phyloP scores from a whole-genome alignment of 768 basidiomycete species.

The Hirschioporus abietinus region DNA sequence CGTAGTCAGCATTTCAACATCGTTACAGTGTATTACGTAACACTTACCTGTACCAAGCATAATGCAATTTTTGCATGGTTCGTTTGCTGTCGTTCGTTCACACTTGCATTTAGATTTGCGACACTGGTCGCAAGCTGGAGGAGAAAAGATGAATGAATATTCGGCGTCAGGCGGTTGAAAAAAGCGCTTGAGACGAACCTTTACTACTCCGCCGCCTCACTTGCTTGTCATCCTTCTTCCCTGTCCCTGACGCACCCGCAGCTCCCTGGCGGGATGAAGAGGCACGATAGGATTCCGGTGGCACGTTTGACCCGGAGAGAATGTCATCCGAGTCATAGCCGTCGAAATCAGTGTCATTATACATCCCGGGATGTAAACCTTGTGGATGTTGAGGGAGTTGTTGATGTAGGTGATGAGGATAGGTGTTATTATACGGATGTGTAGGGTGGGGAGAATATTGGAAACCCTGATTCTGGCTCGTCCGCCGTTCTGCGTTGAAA shows the following conservation, averaged over 20 bases:
- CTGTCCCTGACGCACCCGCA: conserved; percentile 5
- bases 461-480: neutral
- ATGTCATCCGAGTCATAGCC: neutral
- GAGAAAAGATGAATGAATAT: neutral
- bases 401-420: neutral
- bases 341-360: neutral
- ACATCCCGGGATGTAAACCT: neutral
- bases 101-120: conserved; percentile 76
- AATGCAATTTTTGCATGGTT: conserved; percentile 73
- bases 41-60: conserved; percentile 64
- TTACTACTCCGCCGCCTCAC: conserved; percentile 74
- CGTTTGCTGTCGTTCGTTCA: conserved; percentile 54
- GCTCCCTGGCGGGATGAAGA: neutral
- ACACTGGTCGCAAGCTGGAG: conserved; percentile 79
- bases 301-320: neutral
- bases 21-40: neutral
- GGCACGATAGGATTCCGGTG: neutral
- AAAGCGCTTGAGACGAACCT: conserved; percentile 34
- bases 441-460: neutral
- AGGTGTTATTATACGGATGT: neutral
- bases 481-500: neutral
- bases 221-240: conserved; percentile 38
- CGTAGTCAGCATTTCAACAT: neutral
- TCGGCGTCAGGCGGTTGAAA: neutral
- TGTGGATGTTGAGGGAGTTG: neutral